Evolutionary conservation across 192 early-diverging fungal genomes (phyloP).

Genomic region (Coemansia furcata): DNA sequence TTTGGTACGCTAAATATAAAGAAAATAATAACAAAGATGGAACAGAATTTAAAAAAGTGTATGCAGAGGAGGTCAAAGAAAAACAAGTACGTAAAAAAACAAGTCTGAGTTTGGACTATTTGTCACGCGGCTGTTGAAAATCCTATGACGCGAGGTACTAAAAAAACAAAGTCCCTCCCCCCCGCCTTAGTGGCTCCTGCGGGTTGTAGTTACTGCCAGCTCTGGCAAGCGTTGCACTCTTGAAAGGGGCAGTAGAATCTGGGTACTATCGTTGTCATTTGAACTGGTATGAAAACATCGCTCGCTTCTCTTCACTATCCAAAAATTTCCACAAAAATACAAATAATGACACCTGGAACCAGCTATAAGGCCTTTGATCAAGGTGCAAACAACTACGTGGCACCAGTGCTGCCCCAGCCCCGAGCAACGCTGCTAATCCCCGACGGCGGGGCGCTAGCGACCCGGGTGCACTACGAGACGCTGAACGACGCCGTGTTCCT

Average conservation of each 20-base stretch:
- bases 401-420: conserved; percentile 16
- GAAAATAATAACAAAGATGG: background rate
- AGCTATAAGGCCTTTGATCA: background rate
- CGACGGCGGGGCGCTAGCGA: conserved; percentile 44
- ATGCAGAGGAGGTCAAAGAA: background rate
- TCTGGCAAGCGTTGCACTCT: background rate
- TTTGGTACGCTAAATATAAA: background rate
- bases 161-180: no score
- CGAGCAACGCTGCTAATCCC: conserved; percentile 46
- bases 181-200: no score
- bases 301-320: background rate
- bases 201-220: no score
- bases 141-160: no score
- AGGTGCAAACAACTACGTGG: background rate
- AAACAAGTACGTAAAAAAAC: background rate
- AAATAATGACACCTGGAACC: background rate
- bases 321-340: no score
- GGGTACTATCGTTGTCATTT: no score
- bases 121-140: no score
- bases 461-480: conserved; percentile 51
- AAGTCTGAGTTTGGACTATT: no score
- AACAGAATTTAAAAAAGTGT: background rate
- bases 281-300: no score
- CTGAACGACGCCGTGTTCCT: conserved; percentile 51
- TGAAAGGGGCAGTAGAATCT: background rate